Percentiles rank a stretch among this genome's conserved stretches.
phyloP scores from a whole-genome alignment of 2,329 filamentous ascomycete genomes.

The Cercospora sp. region DNA sequence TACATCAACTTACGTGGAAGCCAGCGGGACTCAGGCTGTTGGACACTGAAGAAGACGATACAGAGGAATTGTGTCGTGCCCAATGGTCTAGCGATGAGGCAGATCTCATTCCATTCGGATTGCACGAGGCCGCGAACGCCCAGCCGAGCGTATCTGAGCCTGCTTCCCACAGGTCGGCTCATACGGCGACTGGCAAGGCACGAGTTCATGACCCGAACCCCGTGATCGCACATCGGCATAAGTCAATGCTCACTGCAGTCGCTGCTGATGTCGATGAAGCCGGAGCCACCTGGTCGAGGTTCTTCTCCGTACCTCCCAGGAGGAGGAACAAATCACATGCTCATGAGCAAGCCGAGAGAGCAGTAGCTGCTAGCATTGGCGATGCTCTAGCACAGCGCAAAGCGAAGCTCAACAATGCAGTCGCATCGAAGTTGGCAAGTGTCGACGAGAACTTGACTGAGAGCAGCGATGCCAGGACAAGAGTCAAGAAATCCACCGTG shows the following conservation, averaged over 20 bases:
- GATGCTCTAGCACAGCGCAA: conserved; percentile 5
- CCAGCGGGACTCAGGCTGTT: conserved; percentile 51
- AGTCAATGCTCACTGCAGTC: not conserved
- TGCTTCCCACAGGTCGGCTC: no score
- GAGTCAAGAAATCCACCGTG: not conserved
- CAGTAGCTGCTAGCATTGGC: not conserved
- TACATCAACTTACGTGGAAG: conserved; percentile 51
- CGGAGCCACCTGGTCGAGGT: not conserved
- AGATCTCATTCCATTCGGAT: not conserved
- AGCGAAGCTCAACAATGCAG: conserved; percentile 4
- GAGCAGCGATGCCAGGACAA: not conserved
- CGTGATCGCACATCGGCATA: not conserved
- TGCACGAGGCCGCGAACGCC: not conserved
- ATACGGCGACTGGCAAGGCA: not conserved
- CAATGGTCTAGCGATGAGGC: conserved; percentile 16
- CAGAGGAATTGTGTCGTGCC: conserved; percentile 32
- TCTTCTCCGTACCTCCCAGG: not conserved
- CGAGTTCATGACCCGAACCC: not conserved
- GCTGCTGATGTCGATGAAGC: not conserved
- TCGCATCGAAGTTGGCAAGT: not conserved
- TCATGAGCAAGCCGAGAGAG: not conserved
- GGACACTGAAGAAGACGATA: conserved; percentile 42
- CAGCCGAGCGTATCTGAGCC: not conserved
- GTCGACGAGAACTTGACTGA: not conserved
- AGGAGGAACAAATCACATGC: not conserved